Percentiles rank a stretch among this genome's conserved stretches.
phyloP scores from a whole-genome alignment of 2,329 filamentous ascomycete genomes.

The Stachybotrys chartarum region DNA sequence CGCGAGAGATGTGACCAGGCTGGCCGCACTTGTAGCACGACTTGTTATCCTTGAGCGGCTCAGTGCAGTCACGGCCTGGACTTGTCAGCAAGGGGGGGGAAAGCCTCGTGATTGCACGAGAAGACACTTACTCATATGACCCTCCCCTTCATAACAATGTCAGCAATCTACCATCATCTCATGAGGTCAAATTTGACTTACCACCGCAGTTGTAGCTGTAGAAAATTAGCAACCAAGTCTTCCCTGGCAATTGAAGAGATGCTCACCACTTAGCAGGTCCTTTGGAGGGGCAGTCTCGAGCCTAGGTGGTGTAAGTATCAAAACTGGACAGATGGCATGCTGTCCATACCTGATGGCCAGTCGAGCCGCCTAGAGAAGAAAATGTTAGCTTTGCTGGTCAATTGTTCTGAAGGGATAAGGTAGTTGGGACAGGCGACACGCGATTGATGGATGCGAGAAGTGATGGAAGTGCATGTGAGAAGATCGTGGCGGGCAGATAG shows the following conservation, averaged over 20 bases:
- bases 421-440: no score
- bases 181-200: slow-evolving; percentile 35
- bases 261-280: slow-evolving; percentile 74
- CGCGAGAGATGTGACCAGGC: slow-evolving; percentile 85
- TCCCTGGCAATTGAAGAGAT: background rate
- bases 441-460: no score
- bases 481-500: background rate
- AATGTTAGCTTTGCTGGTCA: background rate
- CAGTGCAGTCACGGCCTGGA: slow-evolving; percentile 82
- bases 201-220: slow-evolving; percentile 76
- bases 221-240: slow-evolving; percentile 12
- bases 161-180: background rate
- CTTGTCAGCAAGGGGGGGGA: slow-evolving; percentile 5
- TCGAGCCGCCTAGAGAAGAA: slow-evolving; percentile 54
- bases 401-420: background rate
- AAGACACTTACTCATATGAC: slow-evolving; percentile 69
- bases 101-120: background rate
- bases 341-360: slow-evolving; percentile 63
- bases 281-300: slow-evolving; percentile 80
- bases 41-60: slow-evolving; percentile 80
- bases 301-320: slow-evolving; percentile 37
- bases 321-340: slow-evolving; percentile 6
- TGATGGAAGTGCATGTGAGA: background rate
- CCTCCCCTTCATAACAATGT: slow-evolving; percentile 37
- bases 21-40: slow-evolving; percentile 74